Evolutionary conservation across 768 basidiomycete genomes (phyloP).

Genomic region (Rhizopogon roseolus): DNA sequence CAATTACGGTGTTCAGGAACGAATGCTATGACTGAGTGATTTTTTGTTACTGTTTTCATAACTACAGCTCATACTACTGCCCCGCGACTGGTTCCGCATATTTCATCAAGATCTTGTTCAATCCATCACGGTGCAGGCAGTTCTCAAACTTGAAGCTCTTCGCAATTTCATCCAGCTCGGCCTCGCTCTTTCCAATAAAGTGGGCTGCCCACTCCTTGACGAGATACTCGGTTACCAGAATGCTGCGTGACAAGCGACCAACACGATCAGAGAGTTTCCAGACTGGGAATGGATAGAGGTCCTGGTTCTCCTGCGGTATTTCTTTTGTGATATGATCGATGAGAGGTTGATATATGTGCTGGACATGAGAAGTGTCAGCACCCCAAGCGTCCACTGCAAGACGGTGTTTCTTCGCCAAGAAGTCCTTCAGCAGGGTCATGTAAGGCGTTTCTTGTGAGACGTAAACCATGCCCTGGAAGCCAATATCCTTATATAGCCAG

Average conservation of each 20-base stretch:
- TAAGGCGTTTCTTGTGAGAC: slow-evolving; percentile 65
- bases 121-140: slow-evolving; percentile 62
- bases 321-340: slow-evolving; percentile 56
- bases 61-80: neutral
- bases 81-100: slow-evolving; percentile 24
- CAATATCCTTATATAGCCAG: slow-evolving; percentile 86
- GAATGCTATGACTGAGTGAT: no score
- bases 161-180: slow-evolving; percentile 70
- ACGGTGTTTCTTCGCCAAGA: slow-evolving; percentile 74
- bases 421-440: slow-evolving; percentile 61
- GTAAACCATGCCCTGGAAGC: slow-evolving; percentile 85
- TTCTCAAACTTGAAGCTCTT: slow-evolving; percentile 67
- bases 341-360: slow-evolving; percentile 60
- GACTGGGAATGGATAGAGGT: slow-evolving; percentile 58
- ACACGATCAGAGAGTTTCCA: slow-evolving; percentile 58
- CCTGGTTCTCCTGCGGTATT: slow-evolving; percentile 44
- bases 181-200: slow-evolving; percentile 52
- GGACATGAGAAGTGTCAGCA: slow-evolving; percentile 54
- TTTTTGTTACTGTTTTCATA: neutral
- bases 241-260: slow-evolving; percentile 57
- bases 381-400: slow-evolving; percentile 80
- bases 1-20: no score
- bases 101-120: slow-evolving; percentile 52
- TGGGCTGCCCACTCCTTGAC: slow-evolving; percentile 72
- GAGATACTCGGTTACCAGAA: slow-evolving; percentile 67